Percentiles rank a stretch among this genome's conserved stretches.
Evolutionary conservation across 768 basidiomycete genomes (phyloP).

Genomic region (Auricularia sp.): DNA sequence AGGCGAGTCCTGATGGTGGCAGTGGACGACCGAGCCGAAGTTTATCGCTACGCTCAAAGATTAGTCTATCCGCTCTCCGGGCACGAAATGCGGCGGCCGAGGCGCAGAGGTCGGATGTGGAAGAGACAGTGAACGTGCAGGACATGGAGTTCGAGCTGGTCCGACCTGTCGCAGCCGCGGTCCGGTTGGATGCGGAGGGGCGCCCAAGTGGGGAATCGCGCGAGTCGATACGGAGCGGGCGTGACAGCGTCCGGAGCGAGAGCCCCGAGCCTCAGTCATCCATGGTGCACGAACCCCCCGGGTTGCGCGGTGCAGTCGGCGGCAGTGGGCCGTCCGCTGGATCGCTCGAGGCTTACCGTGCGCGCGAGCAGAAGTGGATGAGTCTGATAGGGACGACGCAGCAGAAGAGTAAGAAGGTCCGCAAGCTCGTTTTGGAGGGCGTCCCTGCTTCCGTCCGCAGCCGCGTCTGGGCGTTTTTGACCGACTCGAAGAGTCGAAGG

Average conservation of each 20-base stretch:
- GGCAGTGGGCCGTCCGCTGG: constrained; percentile 1
- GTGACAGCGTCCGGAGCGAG: constrained; percentile 48
- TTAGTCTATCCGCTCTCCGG: constrained; percentile 60
- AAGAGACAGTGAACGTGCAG: constrained; percentile 61
- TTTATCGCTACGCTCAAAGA: constrained; percentile 42
- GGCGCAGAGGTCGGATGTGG: constrained; percentile 18
- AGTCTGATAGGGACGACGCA: constrained; percentile 45
- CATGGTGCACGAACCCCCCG: constrained; percentile 6
- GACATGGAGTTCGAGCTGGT: constrained; percentile 79
- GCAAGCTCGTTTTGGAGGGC: constrained; percentile 60
- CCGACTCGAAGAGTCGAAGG: constrained; percentile 62
- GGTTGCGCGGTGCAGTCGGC: neutral
- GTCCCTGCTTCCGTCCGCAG: constrained; percentile 79
- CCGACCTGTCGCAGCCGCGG: constrained; percentile 31
- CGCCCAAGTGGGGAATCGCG: constrained; percentile 48
- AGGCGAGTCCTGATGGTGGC: constrained; percentile 17
- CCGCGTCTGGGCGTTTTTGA: constrained; percentile 73
- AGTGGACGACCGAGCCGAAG: constrained; percentile 14
- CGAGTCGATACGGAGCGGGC: constrained; percentile 33
- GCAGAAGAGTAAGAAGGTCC: constrained; percentile 70
- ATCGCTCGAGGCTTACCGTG: constrained; percentile 52
- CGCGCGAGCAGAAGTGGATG: constrained; percentile 65
- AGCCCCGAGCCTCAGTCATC: constrained; percentile 29
- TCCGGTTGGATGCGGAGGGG: constrained; percentile 3
- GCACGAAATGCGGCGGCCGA: constrained; percentile 23